phyloP scores from a whole-genome alignment of 768 basidiomycete species.

The Leccinum subtestaceum region DNA sequence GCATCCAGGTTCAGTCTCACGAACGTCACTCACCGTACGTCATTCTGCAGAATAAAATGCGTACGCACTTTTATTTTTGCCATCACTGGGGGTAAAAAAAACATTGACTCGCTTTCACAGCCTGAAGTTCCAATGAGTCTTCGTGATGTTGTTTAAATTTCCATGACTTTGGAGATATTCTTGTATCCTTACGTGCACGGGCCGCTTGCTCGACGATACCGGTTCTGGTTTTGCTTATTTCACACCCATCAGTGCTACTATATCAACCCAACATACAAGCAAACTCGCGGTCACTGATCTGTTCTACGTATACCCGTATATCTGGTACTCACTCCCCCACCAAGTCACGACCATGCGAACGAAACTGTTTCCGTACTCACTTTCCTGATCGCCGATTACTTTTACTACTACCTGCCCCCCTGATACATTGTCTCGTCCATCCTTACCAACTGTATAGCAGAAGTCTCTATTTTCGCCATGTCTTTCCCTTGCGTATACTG shows the following conservation, averaged over 20 bases:
- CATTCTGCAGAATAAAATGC: slow-evolving; percentile 72
- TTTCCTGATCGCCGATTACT: slow-evolving; percentile 26
- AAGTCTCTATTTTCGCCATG: slow-evolving; percentile 23
- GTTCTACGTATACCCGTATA: slow-evolving; percentile 68
- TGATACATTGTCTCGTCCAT: slow-evolving; percentile 29
- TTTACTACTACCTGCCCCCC: slow-evolving; percentile 34
- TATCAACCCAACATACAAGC: slow-evolving; percentile 44
- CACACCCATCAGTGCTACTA: slow-evolving; percentile 42
- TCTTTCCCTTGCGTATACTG: slow-evolving; percentile 21
- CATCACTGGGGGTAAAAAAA: slow-evolving; percentile 1
- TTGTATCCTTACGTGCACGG: slow-evolving; percentile 81
- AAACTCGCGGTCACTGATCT: slow-evolving; percentile 32
- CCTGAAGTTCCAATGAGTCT: slow-evolving; percentile 90
- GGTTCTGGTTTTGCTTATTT: slow-evolving; percentile 35
- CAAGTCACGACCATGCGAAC: slow-evolving; percentile 27
- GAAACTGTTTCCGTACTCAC: slow-evolving; percentile 66
- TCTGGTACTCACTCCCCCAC: slow-evolving; percentile 40
- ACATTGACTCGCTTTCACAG: slow-evolving; percentile 40
- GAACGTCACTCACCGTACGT: slow-evolving; percentile 14
- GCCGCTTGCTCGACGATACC: slow-evolving; percentile 34
- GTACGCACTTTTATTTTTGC: slow-evolving; percentile 43
- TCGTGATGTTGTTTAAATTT: slow-evolving; percentile 77
- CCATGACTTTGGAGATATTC: slow-evolving; percentile 43
- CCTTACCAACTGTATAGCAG: slow-evolving; percentile 69
- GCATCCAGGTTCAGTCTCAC: slow-evolving; percentile 22